Evolutionary conservation across 2,329 filamentous ascomycete species (phyloP).

Genomic region (Phialocephala subalpina): DNA sequence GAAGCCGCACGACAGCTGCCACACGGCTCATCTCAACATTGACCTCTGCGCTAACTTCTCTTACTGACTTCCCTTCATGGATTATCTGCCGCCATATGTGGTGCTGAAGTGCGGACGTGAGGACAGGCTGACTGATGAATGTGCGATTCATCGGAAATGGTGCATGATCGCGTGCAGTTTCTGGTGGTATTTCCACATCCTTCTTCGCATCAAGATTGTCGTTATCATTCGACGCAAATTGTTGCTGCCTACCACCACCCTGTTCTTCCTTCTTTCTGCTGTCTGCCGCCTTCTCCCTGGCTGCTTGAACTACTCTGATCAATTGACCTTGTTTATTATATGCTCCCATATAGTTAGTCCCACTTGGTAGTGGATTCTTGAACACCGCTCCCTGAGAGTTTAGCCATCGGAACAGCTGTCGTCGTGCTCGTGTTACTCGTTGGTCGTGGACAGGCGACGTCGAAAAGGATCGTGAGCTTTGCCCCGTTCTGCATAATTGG

Average conservation of each 20-base stretch:
- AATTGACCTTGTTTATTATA: conserved; percentile 41
- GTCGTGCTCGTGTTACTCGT: conserved; percentile 40
- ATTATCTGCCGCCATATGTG: conserved; percentile 68
- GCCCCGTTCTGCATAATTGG: conserved; percentile 33
- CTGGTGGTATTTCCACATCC: conserved; percentile 31
- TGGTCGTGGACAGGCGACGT: conserved; percentile 37
- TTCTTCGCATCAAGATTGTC: conserved; percentile 15
- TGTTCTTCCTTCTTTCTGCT: conserved; percentile 11
- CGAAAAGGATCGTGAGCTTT: conserved; percentile 43
- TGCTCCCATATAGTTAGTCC: conserved; percentile 44
- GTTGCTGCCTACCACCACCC: background rate
- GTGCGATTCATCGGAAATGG: conserved; percentile 69
- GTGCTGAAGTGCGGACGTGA: conserved; percentile 71
- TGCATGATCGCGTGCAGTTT: conserved; percentile 34
- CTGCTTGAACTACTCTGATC: conserved; percentile 34
- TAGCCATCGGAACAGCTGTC: conserved; percentile 43
- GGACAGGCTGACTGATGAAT: conserved; percentile 67
- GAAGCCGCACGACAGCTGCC: conserved; percentile 73
- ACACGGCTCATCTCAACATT: conserved; percentile 74
- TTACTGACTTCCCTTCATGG: conserved; percentile 61
- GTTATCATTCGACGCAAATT: background rate
- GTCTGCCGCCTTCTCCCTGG: conserved; percentile 8
- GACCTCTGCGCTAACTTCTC: conserved; percentile 68
- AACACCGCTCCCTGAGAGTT: conserved; percentile 37
- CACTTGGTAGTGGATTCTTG: conserved; percentile 37